A percentile compares a stretch with the other conserved stretches of the same genome.
Evolutionary conservation across 2,329 filamentous ascomycete genomes (phyloP).

Genomic region (Diaporthe citri): DNA sequence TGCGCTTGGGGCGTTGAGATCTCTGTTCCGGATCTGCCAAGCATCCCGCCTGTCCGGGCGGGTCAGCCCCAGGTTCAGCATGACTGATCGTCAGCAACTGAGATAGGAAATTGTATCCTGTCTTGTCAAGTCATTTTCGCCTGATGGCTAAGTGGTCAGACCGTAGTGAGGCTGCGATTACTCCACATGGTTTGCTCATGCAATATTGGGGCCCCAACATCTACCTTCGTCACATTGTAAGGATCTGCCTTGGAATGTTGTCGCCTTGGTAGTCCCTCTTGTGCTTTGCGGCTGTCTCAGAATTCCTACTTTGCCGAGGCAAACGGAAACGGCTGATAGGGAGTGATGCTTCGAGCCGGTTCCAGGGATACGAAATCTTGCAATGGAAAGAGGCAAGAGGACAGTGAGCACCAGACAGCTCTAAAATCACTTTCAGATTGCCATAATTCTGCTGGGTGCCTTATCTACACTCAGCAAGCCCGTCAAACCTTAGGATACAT

Average conservation of each 20-base stretch:
- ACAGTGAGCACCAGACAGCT: not conserved
- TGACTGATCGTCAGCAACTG: constrained; percentile 8
- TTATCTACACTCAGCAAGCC: not conserved
- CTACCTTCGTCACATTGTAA: no score
- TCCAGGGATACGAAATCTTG: not conserved
- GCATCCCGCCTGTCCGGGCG: not conserved
- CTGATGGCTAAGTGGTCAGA: not conserved
- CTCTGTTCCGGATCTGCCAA: constrained; percentile 17
- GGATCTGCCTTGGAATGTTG: not conserved
- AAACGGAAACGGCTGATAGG: not conserved
- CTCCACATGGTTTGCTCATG: not conserved
- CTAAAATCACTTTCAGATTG: not conserved
- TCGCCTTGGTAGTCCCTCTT: not conserved
- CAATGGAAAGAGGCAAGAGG: not conserved
- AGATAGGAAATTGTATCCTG: not conserved
- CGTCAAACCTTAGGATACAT: not conserved
- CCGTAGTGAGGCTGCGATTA: not conserved
- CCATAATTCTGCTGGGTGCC: not conserved
- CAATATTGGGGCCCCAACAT: no score
- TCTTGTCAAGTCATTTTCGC: not conserved
- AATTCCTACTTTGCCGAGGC: not conserved
- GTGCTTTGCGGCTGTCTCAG: constrained; percentile 5
- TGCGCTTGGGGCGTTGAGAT: constrained; percentile 10
- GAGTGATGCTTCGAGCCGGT: not conserved
- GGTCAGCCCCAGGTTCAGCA: not conserved